These are phyloP conservation scores for Fusarium sp. DNA, from an alignment of 2,329 filamentous ascomycete species.

Conservation along the genomic window DNA sequence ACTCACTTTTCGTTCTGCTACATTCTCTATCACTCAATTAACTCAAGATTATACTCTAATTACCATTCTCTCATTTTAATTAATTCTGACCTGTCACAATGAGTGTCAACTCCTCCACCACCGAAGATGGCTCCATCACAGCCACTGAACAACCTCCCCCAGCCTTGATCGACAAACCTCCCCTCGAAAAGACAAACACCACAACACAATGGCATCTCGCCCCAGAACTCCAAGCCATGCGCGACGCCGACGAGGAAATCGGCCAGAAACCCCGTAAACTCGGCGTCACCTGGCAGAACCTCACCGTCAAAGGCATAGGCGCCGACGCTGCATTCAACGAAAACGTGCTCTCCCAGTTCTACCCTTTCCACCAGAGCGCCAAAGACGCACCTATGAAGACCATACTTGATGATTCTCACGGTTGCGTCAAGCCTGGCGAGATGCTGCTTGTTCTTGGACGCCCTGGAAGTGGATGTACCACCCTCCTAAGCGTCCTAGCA, in stretches of 20 bases:
- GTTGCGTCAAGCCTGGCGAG: slow-evolving; percentile 76
- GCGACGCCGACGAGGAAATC: not conserved
- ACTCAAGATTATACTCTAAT: not conserved
- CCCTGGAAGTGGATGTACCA: slow-evolving; percentile 75
- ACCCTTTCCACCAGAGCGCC: slow-evolving; percentile 61
- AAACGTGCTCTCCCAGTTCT: slow-evolving; percentile 65
- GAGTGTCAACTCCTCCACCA: not conserved
- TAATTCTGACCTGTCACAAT: not conserved
- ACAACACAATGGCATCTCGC: not conserved
- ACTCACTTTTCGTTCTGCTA: not conserved
- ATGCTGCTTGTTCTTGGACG: slow-evolving; percentile 76
- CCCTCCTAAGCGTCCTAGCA: slow-evolving; percentile 73
- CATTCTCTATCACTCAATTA: not conserved
- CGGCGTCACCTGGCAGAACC: slow-evolving; percentile 71
- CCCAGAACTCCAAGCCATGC: not conserved
- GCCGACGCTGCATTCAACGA: slow-evolving; percentile 72
- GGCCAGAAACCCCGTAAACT: slow-evolving; percentile 52
- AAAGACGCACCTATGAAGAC: slow-evolving; percentile 68
- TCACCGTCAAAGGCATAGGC: slow-evolving; percentile 70
- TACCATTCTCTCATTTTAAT: fast-evolving
- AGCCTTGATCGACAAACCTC: not conserved
- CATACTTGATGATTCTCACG: slow-evolving; percentile 71
- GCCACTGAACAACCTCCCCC: not conserved
- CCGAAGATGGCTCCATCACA: not conserved
- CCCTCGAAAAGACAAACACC: not conserved